Conservation (phyloP, 768 basidiomycete genomes). For the Trametes elegans region DNA sequence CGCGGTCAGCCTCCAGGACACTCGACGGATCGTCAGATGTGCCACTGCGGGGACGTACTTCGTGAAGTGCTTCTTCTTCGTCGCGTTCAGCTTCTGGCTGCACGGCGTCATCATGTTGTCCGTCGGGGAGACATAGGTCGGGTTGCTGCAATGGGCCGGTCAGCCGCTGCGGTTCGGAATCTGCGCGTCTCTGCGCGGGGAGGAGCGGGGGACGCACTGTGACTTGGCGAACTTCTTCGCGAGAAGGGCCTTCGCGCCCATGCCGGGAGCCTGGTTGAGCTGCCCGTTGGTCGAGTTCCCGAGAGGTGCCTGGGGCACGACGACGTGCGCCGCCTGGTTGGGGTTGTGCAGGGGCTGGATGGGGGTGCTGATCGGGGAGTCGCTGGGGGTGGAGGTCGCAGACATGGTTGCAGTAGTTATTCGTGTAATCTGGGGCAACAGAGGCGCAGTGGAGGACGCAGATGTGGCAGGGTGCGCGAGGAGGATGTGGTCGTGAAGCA, state of each 20-base stretch:
- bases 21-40: slow-evolving; percentile 6
- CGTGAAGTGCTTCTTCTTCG: slow-evolving; percentile 89
- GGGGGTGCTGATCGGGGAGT: slow-evolving; percentile 55
- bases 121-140: slow-evolving; percentile 87
- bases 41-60: slow-evolving; percentile 53
- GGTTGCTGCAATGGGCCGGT: slow-evolving; percentile 56
- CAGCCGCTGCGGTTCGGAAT: slow-evolving; percentile 7
- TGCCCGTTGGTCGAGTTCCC: slow-evolving; percentile 60
- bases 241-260: slow-evolving; percentile 89
- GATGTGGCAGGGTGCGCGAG: neutral
- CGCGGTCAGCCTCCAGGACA: neutral
- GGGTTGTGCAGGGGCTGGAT: slow-evolving; percentile 89
- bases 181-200: too few relatives aligned
- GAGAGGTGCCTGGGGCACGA: slow-evolving; percentile 76
- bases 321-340: slow-evolving; percentile 71
- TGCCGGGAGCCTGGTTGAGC: slow-evolving; percentile 56
- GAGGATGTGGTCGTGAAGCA: slow-evolving; percentile 16
- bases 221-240: slow-evolving; percentile 92
- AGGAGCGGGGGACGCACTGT: slow-evolving; percentile 53
- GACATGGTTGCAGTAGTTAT: slow-evolving; percentile 44
- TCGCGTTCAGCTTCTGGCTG: slow-evolving; percentile 87
- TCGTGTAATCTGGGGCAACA: neutral
- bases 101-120: slow-evolving; percentile 94
- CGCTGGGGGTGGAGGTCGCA: slow-evolving; percentile 54
- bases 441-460: neutral